Conservation (phyloP, 2,329 filamentous ascomycete species). For the Aspergillus novoparasiticus region DNA sequence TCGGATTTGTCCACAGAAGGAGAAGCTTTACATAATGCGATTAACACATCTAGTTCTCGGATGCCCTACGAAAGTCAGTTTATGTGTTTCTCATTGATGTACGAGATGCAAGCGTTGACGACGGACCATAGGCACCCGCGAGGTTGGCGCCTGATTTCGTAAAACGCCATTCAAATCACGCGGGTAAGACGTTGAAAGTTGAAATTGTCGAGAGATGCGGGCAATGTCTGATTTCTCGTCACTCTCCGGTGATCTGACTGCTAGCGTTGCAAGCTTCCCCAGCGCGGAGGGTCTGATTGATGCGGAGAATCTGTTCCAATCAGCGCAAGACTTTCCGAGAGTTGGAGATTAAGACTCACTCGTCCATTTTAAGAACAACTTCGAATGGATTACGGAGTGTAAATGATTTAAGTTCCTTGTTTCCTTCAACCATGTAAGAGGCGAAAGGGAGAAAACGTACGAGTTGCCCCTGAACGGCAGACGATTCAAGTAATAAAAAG, state of each 20-base stretch:
- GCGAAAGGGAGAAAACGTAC: neutral
- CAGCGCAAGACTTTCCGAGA: constrained; percentile 12
- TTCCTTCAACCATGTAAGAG: neutral
- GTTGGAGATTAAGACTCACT: constrained; percentile 23
- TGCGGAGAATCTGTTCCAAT: constrained; percentile 30
- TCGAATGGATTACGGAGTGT: neutral
- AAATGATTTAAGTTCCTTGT: neutral
- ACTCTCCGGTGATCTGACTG: constrained; percentile 35
- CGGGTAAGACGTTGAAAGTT: constrained; percentile 22
- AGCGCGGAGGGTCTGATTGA: constrained; percentile 46
- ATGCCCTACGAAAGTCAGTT: constrained; percentile 62
- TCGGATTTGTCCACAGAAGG: constrained; percentile 70
- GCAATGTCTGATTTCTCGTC: constrained; percentile 38
- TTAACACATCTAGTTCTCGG: constrained; percentile 86
- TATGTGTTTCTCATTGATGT: neutral
- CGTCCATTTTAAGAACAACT: constrained; percentile 31
- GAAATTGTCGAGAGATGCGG: constrained; percentile 37
- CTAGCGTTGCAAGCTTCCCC: constrained; percentile 47
- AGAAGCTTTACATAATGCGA: constrained; percentile 89
- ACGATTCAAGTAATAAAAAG: neutral
- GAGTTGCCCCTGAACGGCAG: neutral
- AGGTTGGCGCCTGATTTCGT: constrained; percentile 38
- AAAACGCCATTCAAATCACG: constrained; percentile 41
- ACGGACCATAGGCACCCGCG: constrained; percentile 44
- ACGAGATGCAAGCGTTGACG: neutral